phyloP scores from a whole-genome alignment of 805 yeast genomes.

The Candida koratica region DNA sequence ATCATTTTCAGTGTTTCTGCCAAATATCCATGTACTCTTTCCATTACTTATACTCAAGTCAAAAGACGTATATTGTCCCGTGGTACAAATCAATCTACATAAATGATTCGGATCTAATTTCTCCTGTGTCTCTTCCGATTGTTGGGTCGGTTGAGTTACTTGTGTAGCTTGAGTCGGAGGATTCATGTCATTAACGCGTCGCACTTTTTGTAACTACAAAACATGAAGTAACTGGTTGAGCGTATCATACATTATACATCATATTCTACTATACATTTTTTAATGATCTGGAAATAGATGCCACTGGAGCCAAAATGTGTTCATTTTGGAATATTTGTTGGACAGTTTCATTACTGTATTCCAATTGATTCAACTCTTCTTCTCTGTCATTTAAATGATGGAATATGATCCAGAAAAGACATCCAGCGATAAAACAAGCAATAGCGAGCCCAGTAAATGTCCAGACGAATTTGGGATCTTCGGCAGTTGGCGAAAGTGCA shows the following conservation, averaged over 20 bases:
- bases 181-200: slow-evolving; percentile 6
- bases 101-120: slow-evolving; percentile 27
- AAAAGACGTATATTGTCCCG: slow-evolving; percentile 48
- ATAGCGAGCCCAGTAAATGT: slow-evolving; percentile 60
- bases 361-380: slow-evolving; percentile 55
- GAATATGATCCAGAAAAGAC: slow-evolving; percentile 59
- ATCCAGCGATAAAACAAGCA: slow-evolving; percentile 57
- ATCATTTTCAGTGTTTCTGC: slow-evolving; percentile 67
- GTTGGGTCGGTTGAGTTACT: slow-evolving; percentile 38
- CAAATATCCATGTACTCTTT: slow-evolving; percentile 61
- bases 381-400: slow-evolving; percentile 51
- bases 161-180: slow-evolving; percentile 14
- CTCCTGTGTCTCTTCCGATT: slow-evolving; percentile 30
- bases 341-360: slow-evolving; percentile 23
- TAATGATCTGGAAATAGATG: slow-evolving; percentile 17
- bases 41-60: slow-evolving; percentile 37
- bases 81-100: slow-evolving; percentile 58
- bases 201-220: not conserved
- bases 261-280: slow-evolving; percentile 16
- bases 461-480: slow-evolving; percentile 69
- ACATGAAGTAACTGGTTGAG: not conserved
- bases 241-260: too few relatives aligned
- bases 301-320: slow-evolving; percentile 18
- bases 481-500: slow-evolving; percentile 63
- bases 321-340: slow-evolving; percentile 6